phyloP scores from a whole-genome alignment of 441 rosid genomes.

The Brassica hybrid region DNA sequence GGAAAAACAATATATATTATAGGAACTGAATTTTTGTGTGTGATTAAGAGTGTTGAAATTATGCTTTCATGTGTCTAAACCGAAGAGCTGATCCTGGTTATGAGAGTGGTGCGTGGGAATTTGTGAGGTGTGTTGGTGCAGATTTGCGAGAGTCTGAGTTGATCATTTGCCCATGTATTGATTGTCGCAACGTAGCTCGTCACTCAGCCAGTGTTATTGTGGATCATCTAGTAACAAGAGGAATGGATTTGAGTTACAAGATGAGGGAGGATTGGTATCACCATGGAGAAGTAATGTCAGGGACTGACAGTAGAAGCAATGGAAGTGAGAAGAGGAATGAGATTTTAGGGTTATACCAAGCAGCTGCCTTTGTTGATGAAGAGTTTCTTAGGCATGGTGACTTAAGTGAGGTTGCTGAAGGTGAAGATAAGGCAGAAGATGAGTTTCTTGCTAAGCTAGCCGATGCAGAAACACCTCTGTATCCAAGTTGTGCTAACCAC shows the following conservation, averaged over 20 bases:
- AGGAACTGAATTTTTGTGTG: neutral
- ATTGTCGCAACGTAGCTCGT: neutral
- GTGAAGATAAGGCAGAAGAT: neutral
- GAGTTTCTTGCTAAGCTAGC: neutral
- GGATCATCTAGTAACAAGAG: neutral
- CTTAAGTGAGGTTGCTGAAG: neutral
- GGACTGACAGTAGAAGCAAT: neutral
- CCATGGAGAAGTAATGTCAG: slow-evolving; percentile 8
- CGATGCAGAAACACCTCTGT: neutral
- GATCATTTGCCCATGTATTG: neutral
- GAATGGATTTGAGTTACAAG: neutral
- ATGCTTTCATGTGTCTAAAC: neutral
- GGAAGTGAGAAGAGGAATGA: neutral
- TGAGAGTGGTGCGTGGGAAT: neutral
- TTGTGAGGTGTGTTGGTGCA: neutral
- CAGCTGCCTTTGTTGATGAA: neutral
- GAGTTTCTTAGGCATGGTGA: neutral
- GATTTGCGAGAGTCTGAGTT: neutral
- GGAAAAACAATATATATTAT: neutral
- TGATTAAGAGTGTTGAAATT: neutral
- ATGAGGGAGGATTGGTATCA: neutral
- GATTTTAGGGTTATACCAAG: slow-evolving; percentile 12
- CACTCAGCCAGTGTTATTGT: neutral
- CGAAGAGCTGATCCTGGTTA: slow-evolving; percentile 7
- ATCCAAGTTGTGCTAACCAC: neutral